Evolutionary conservation across 495 filamentous ascomycete genomes (phyloP).

Genomic region (Penicillium desertorum): DNA sequence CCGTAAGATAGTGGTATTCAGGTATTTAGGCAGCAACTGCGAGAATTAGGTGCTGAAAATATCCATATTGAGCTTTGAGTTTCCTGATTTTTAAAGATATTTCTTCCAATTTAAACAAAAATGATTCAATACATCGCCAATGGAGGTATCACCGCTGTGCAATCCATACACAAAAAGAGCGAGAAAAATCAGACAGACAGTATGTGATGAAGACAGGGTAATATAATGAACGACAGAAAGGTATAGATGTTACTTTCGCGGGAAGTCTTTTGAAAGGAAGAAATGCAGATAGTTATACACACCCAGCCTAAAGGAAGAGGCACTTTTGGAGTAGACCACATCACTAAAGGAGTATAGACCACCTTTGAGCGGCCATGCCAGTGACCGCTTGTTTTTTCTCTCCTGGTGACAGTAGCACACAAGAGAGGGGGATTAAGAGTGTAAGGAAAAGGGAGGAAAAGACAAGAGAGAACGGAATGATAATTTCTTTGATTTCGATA

Average conservation of each 20-base stretch:
- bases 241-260: constrained; percentile 1
- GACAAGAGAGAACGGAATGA: constrained; percentile 4
- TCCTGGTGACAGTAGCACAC: background rate
- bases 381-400: constrained; percentile 19
- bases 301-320: constrained; percentile 14
- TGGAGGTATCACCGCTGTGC: constrained; percentile 20
- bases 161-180: constrained; percentile 12
- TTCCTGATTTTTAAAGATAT: background rate
- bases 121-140: constrained; percentile 16
- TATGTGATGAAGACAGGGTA: background rate
- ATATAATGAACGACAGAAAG: background rate
- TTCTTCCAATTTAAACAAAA: background rate
- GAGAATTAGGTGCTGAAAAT: background rate
- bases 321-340: constrained; percentile 2
- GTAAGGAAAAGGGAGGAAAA: constrained; percentile 6
- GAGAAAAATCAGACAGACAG: background rate
- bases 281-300: constrained; percentile 20
- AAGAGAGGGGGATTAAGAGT: constrained; percentile 9
- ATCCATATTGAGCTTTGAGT: background rate
- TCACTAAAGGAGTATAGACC: constrained; percentile 10
- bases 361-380: constrained; percentile 20
- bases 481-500: background rate
- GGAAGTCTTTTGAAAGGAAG: background rate
- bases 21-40: background rate
- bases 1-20: no score